phyloP scores from a whole-genome alignment of 257 asterid genomes.

The Fraxinus americana region DNA sequence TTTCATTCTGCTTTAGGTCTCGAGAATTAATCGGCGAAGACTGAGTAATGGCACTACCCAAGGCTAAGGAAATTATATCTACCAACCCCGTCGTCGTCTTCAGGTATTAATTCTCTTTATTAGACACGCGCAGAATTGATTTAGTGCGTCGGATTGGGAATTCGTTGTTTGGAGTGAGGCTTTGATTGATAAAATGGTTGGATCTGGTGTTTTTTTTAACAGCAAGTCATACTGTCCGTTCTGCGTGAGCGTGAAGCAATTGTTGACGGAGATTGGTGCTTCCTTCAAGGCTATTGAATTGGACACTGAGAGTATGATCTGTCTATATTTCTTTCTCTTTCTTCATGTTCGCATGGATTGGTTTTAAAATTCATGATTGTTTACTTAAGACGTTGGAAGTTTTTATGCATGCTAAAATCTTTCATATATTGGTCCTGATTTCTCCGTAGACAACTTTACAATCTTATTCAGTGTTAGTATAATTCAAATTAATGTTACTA shows the following conservation, averaged over 20 bases:
- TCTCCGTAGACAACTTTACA: not conserved
- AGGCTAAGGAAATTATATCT: not conserved
- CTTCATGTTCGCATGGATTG: not conserved
- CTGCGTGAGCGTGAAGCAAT: constrained; percentile 71
- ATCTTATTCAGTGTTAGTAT: not conserved
- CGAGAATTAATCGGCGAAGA: not conserved
- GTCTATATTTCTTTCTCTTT: not conserved
- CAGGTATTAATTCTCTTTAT: no score
- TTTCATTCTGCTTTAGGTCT: not conserved
- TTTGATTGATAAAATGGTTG: constrained; percentile 1
- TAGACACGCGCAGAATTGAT: not conserved
- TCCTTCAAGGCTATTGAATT: constrained; percentile 72
- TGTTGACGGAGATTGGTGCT: constrained; percentile 68
- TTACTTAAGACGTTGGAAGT: not conserved
- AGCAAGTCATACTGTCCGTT: constrained; percentile 85
- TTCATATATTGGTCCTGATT: not conserved
- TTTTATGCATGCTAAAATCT: not conserved
- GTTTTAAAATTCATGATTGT: not conserved
- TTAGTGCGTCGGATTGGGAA: not conserved
- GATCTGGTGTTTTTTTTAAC: constrained; percentile 30
- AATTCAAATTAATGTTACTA: not conserved
- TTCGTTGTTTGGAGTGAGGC: constrained; percentile 4
- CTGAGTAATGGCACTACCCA: not conserved
- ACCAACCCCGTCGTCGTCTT: no score
- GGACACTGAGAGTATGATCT: constrained; percentile 59